These are phyloP conservation scores for Calonectria multiphialidica DNA, from an alignment of 2,329 filamentous ascomycete genomes.

Conservation along the genomic window DNA sequence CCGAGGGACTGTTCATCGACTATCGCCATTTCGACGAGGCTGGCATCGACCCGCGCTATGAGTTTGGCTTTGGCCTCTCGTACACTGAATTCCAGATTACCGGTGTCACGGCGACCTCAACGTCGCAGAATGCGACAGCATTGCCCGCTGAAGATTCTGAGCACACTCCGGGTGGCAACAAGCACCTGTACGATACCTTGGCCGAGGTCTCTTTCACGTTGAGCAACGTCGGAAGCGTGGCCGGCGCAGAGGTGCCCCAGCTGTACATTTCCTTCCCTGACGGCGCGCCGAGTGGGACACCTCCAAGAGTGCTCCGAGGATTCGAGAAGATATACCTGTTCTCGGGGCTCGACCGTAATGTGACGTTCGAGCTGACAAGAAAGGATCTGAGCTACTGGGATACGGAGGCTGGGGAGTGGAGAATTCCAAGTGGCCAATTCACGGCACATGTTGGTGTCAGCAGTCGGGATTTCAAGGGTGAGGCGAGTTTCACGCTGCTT, in stretches of 20 bases:
- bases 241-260: slow-evolving; percentile 66
- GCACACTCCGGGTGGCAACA: slow-evolving; percentile 55
- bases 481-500: background rate
- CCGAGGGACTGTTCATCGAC: slow-evolving; percentile 67
- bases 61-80: slow-evolving; percentile 82
- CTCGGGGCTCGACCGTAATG: slow-evolving; percentile 65
- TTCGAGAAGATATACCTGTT: slow-evolving; percentile 71
- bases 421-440: background rate
- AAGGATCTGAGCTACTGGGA: slow-evolving; percentile 76
- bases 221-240: slow-evolving; percentile 70
- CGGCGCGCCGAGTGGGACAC: slow-evolving; percentile 47
- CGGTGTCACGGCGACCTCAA: slow-evolving; percentile 53
- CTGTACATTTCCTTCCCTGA: slow-evolving; percentile 64
- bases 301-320: slow-evolving; percentile 70
- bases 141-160: slow-evolving; percentile 48
- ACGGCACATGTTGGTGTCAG: background rate
- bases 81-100: slow-evolving; percentile 77
- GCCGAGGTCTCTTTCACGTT: slow-evolving; percentile 69
- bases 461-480: background rate
- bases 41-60: slow-evolving; percentile 72
- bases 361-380: slow-evolving; percentile 66
- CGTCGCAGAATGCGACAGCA: slow-evolving; percentile 50
- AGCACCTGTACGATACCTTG: slow-evolving; percentile 59
- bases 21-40: slow-evolving; percentile 82
- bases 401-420: slow-evolving; percentile 72